These are phyloP conservation scores for Macrocystidia cucumis DNA, from an alignment of 1,284 basidiomycete species.

Conservation along the genomic window DNA sequence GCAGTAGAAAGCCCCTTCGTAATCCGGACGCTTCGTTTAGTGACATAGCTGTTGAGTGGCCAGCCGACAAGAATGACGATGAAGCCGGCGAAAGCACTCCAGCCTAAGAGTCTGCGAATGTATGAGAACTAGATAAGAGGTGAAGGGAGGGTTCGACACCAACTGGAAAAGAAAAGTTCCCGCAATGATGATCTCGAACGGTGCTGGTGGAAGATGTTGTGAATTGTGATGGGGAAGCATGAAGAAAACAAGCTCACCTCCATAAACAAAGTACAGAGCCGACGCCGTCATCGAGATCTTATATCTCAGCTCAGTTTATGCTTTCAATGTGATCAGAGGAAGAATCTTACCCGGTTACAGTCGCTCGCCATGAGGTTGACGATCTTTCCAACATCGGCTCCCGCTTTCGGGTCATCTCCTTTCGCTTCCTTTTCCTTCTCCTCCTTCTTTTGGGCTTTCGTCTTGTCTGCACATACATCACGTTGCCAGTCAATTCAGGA, in stretches of 20 bases:
- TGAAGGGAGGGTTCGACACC: conserved; percentile 16
- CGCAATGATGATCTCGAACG: conserved; percentile 78
- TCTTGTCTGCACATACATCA: conserved; percentile 13
- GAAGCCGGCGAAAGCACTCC: conserved; percentile 82
- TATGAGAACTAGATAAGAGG: not conserved
- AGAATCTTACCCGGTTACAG: conserved; percentile 36
- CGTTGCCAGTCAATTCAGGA: not conserved
- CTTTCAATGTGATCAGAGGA: not conserved
- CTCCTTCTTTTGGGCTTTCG: conserved; percentile 16
- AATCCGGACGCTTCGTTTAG: conserved; percentile 57
- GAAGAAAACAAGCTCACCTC: conserved; percentile 28
- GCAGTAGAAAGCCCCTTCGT: conserved; percentile 68
- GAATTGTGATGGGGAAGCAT: not conserved
- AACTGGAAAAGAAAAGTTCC: conserved; percentile 74
- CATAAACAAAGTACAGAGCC: conserved; percentile 56
- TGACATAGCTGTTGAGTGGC: conserved; percentile 67
- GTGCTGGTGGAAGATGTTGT: conserved; percentile 31
- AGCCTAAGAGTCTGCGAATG: conserved; percentile 61
- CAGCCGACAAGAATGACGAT: conserved; percentile 62
- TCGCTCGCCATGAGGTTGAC: conserved; percentile 77
- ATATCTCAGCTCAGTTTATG: not conserved
- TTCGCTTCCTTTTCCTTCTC: conserved; percentile 30
- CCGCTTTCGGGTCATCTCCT: conserved; percentile 53
- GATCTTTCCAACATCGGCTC: conserved; percentile 72
- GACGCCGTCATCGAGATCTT: conserved; percentile 44